A percentile compares a stretch with the other conserved stretches of the same genome.
Conservation (phyloP, 2,329 filamentous ascomycete genomes). For the Paecilomyces sp. region DNA sequence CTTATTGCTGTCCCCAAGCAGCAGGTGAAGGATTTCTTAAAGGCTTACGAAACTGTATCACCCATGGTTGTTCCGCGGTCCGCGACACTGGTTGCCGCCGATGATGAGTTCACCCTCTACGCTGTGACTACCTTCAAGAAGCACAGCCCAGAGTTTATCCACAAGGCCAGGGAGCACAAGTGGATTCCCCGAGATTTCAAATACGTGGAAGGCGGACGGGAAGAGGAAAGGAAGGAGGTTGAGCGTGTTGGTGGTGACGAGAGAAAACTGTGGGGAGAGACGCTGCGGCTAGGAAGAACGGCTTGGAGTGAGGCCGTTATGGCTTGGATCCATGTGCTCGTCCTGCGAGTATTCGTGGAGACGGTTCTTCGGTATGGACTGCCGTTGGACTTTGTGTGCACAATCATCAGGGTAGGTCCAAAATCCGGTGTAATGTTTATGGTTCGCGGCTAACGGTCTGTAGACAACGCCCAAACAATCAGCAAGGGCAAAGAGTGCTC, state of each 20-base stretch:
- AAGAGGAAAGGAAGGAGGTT: conserved; percentile 82
- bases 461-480: conserved; percentile 77
- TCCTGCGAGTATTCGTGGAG: conserved; percentile 91
- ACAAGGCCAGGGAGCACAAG: conserved; percentile 85
- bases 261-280: conserved; percentile 87
- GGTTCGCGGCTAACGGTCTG: background rate
- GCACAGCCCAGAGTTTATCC: conserved; percentile 74
- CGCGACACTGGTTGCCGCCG: conserved; percentile 68
- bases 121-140: conserved; percentile 94
- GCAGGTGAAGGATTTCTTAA: conserved; percentile 78
- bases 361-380: conserved; percentile 94
- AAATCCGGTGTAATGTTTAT: background rate
- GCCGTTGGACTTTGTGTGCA: conserved; percentile 81
- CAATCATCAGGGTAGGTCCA: conserved; percentile 67
- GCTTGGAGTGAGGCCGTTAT: conserved; percentile 94
- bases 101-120: conserved; percentile 84
- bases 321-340: conserved; percentile 90
- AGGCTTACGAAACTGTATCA: conserved; percentile 77
- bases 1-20: conserved; percentile 79
- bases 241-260: conserved; percentile 77
- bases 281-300: conserved; percentile 76
- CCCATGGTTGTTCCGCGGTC: conserved; percentile 94
- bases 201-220: conserved; percentile 80
- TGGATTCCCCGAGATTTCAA: conserved; percentile 95
- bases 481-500: conserved; percentile 68